Conservation (phyloP, 2,329 filamentous ascomycete genomes). For the Tolypocladium ovalisporum region DNA sequence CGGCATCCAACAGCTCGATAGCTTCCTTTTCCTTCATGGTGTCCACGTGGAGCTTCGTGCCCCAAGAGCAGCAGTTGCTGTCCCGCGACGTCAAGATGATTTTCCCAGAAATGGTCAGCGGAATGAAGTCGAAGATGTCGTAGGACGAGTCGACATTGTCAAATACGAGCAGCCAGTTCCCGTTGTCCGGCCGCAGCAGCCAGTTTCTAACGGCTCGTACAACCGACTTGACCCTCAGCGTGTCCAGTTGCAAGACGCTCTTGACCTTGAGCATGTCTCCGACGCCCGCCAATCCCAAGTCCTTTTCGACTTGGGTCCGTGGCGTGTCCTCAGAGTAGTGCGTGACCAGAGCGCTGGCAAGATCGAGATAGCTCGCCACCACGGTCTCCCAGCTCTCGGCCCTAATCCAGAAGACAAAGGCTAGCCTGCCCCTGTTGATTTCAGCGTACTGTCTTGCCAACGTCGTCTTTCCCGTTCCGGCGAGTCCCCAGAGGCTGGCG, state of each 20-base stretch:
- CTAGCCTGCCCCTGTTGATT: constrained; percentile 7
- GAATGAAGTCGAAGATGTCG: constrained; percentile 14
- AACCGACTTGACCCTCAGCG: constrained; percentile 10
- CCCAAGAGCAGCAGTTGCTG: constrained; percentile 11
- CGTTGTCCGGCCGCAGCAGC: constrained; percentile 13
- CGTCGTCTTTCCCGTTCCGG: constrained; percentile 13
- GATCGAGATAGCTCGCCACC: constrained; percentile 13
- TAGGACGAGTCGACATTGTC: constrained; percentile 13
- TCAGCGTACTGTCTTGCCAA: constrained; percentile 13
- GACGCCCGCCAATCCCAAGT: constrained; percentile 13
- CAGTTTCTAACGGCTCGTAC: constrained; percentile 15
- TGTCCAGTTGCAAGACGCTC: constrained; percentile 11
- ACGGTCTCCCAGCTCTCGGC: constrained; percentile 15
- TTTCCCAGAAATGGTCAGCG: constrained; percentile 12
- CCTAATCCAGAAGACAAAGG: constrained; percentile 15
- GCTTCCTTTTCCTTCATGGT: constrained; percentile 11
- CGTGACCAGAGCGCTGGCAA: constrained; percentile 10
- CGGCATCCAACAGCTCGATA: constrained; percentile 6
- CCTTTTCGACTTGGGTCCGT: constrained; percentile 9
- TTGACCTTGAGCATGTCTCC: constrained; percentile 14
- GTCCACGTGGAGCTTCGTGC: constrained; percentile 8
- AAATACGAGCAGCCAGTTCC: constrained; percentile 13
- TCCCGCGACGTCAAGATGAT: constrained; percentile 13
- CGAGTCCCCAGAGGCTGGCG: constrained; percentile 10
- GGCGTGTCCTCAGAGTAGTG: constrained; percentile 10